Evolutionary conservation across 192 early-diverging fungal species (phyloP).

Genomic region (Tieghemiomyces parasiticus): DNA sequence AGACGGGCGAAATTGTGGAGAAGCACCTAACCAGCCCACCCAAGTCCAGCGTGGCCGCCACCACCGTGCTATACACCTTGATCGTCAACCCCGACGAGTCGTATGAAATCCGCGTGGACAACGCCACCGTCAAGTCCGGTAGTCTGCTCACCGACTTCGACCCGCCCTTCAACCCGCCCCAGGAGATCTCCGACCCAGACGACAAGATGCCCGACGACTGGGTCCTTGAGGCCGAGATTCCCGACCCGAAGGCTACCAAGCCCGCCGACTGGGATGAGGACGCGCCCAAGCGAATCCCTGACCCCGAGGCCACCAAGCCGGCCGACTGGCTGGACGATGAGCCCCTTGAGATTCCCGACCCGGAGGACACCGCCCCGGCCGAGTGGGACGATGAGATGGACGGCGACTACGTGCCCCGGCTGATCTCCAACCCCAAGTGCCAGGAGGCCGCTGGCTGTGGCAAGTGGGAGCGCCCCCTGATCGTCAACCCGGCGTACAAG

Average conservation of each 20-base stretch:
- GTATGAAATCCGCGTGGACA: constrained; percentile 66
- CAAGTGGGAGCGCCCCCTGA: constrained; percentile 63
- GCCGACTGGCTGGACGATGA: constrained; percentile 82
- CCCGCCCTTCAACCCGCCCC: constrained; percentile 78
- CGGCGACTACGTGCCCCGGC: constrained; percentile 75
- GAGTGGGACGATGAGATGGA: constrained; percentile 92
- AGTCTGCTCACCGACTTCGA: constrained; percentile 61
- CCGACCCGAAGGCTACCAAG: constrained; percentile 60
- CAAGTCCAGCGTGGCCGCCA: constrained; percentile 42
- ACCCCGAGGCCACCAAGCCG: constrained; percentile 66
- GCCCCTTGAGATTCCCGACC: constrained; percentile 53
- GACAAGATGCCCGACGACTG: constrained; percentile 80
- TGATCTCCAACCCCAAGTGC: constrained; percentile 70
- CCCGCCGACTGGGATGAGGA: constrained; percentile 80
- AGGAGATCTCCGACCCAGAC: constrained; percentile 56
- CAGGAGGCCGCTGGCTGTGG: constrained; percentile 57
- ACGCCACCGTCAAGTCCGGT: constrained; percentile 42
- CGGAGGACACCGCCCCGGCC: constrained; percentile 64
- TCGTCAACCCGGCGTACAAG: constrained; percentile 75
- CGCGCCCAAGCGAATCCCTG: constrained; percentile 59
- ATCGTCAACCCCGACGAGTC: constrained; percentile 68
- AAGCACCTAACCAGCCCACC: constrained; percentile 67
- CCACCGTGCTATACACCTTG: constrained; percentile 68
- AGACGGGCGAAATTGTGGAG: constrained; percentile 65
- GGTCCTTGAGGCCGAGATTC: constrained; percentile 73